Conservation (phyloP, 257 asterid species). For the Cinchona pubescens region DNA sequence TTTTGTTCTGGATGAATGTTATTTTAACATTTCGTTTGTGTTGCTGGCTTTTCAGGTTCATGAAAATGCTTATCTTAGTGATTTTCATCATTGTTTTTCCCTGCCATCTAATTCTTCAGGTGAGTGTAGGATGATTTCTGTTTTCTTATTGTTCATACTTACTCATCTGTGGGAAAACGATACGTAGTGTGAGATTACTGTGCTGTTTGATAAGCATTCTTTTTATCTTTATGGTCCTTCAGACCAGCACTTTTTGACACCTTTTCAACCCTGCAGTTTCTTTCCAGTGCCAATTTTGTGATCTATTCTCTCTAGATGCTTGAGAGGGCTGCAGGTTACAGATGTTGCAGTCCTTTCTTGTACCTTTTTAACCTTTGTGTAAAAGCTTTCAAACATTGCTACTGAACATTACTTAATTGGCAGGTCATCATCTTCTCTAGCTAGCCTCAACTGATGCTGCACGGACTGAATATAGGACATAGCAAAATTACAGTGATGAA, state of each 20-base stretch:
- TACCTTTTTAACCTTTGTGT: background rate
- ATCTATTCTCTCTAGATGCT: background rate
- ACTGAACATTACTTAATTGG: too few species aligned
- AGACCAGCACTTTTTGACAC: background rate
- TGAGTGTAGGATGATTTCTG: slow-evolving; percentile 19
- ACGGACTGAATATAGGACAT: too few species aligned
- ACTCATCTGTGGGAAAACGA: background rate
- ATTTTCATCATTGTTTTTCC: slow-evolving; percentile 89
- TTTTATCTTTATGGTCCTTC: background rate
- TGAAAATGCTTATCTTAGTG: slow-evolving; percentile 88
- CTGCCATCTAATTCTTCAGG: slow-evolving; percentile 74
- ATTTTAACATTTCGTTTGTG: background rate
- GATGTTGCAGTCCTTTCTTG: background rate
- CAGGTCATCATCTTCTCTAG: too few species aligned
- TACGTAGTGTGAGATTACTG: background rate
- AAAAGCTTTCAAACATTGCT: background rate
- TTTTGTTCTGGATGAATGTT: background rate
- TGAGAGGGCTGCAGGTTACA: background rate
- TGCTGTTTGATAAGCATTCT: background rate
- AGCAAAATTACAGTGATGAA: background rate
- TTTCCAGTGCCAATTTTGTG: background rate
- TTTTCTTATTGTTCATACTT: too few species aligned
- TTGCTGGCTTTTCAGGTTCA: slow-evolving; percentile 38
- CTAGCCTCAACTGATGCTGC: background rate
- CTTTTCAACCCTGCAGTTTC: background rate